phyloP scores from a whole-genome alignment of 176 grass and related monocot genomes.

The Rhynchospora tenuis region DNA sequence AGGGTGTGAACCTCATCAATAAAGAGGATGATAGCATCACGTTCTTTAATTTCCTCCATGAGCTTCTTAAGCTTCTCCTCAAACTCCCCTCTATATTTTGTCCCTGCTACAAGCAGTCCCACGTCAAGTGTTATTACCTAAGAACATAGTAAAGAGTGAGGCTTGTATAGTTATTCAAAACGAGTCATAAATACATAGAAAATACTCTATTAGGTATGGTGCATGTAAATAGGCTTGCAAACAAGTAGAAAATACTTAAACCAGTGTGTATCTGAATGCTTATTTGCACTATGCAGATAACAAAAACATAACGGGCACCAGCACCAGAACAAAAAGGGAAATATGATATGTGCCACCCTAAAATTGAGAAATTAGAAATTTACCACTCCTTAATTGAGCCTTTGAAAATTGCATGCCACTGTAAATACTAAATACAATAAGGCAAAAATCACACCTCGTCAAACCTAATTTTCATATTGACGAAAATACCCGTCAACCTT shows the following conservation, averaged over 20 bases:
- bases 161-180: neutral
- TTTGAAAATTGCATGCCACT: too few species aligned
- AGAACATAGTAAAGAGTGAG: neutral
- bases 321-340: too few species aligned
- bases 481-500: too few species aligned
- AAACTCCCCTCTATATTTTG: slow-evolving; percentile 99
- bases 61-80: slow-evolving; percentile 98
- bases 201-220: neutral
- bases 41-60: slow-evolving; percentile 99
- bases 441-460: too few species aligned
- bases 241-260: neutral
- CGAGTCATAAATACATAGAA: neutral
- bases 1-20: slow-evolving; percentile 99
- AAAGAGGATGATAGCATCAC: slow-evolving; percentile 95
- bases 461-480: too few species aligned
- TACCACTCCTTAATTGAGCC: too few species aligned
- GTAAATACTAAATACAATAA: too few species aligned
- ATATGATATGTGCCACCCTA: too few species aligned
- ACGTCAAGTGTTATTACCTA: slow-evolving; percentile 99
- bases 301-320: neutral
- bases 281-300: neutral
- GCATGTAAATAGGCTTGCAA: neutral
- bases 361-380: too few species aligned
- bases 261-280: neutral
- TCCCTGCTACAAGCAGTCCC: slow-evolving; percentile 99